A percentile compares a stretch with the other conserved stretches of the same genome.
These are phyloP conservation scores for Trematosphaeria pertusa DNA, from an alignment of 2,329 filamentous ascomycete genomes.

Conservation along the genomic window DNA sequence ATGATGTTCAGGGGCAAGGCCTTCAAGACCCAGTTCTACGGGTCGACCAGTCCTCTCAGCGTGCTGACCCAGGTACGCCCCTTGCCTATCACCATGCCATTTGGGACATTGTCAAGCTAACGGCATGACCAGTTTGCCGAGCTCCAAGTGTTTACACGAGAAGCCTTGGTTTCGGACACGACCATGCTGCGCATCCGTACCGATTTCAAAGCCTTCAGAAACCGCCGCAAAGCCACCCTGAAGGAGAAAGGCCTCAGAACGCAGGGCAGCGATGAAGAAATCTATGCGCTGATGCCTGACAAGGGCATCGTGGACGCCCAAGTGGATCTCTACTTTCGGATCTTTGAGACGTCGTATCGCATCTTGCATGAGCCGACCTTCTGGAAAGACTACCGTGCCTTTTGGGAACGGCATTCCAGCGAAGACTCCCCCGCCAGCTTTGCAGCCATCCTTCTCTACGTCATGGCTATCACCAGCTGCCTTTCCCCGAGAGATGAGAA, in stretches of 20 bases:
- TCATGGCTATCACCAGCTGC: constrained; percentile 48
- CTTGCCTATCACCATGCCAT: background rate
- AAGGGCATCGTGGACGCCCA: constrained; percentile 51
- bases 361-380: constrained; percentile 63
- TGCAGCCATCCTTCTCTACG: constrained; percentile 50
- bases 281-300: constrained; percentile 46
- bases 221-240: constrained; percentile 31
- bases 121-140: constrained; percentile 39
- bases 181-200: constrained; percentile 37
- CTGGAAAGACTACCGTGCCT: constrained; percentile 56
- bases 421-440: constrained; percentile 38
- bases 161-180: constrained; percentile 36
- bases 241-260: constrained; percentile 28
- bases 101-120: constrained; percentile 13
- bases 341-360: constrained; percentile 59
- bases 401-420: constrained; percentile 51
- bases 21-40: constrained; percentile 56
- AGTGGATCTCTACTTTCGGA: constrained; percentile 56
- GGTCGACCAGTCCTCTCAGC: constrained; percentile 50
- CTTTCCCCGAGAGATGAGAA: constrained; percentile 37
- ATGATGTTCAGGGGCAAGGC: constrained; percentile 52
- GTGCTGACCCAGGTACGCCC: constrained; percentile 40
- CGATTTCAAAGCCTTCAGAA: constrained; percentile 44
- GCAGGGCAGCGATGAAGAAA: constrained; percentile 37
- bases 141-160: constrained; percentile 42